Conservation (phyloP, 1,284 basidiomycete species). For the Puccinia polysora region DNA sequence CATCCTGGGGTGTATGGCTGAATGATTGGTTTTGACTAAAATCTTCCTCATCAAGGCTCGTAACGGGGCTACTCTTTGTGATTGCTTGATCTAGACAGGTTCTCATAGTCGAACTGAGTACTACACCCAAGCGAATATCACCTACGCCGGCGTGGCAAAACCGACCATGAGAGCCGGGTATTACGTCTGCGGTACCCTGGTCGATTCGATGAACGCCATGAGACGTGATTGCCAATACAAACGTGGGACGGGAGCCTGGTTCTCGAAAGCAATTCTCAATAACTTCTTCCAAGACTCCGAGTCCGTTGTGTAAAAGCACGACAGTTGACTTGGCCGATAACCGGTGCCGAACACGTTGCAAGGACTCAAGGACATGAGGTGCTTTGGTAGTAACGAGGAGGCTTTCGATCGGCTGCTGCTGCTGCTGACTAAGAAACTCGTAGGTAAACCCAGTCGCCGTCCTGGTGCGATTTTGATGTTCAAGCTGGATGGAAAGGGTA, state of each 20-base stretch:
- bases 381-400: slow-evolving; percentile 52
- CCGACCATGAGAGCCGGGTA: slow-evolving; percentile 15
- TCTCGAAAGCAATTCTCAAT: slow-evolving; percentile 50
- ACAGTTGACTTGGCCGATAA: slow-evolving; percentile 51
- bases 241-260: slow-evolving; percentile 48
- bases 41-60: not conserved
- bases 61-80: not conserved
- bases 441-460: slow-evolving; percentile 17
- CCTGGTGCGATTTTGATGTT: not conserved
- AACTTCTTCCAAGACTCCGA: slow-evolving; percentile 52
- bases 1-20: slow-evolving; percentile 5
- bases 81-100: slow-evolving; percentile 15
- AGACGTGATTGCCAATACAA: slow-evolving; percentile 51
- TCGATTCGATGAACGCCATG: slow-evolving; percentile 50
- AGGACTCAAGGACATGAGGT: slow-evolving; percentile 48
- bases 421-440: slow-evolving; percentile 20
- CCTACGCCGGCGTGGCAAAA: slow-evolving; percentile 72
- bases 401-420: slow-evolving; percentile 49
- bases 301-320: slow-evolving; percentile 52
- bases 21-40: not conserved
- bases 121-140: slow-evolving; percentile 69
- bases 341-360: slow-evolving; percentile 48
- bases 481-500: slow-evolving; percentile 30
- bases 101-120: slow-evolving; percentile 61
- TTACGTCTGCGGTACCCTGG: not conserved